Conservation (phyloP, 352 stramenopile genomes). For the Globisporangium okanoganense region DNA sequence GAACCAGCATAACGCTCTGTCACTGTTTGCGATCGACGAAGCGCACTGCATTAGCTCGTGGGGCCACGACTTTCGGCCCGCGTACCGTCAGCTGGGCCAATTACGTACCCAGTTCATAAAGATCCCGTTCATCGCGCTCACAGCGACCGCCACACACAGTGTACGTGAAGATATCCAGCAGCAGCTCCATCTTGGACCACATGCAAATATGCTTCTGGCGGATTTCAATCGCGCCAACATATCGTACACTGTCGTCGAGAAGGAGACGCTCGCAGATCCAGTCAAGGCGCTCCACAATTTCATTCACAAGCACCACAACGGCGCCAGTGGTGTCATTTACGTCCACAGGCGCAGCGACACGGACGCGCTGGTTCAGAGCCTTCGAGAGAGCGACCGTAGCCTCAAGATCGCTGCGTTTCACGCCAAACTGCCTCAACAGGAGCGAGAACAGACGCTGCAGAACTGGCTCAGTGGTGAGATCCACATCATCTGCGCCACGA, state of each 20-base stretch:
- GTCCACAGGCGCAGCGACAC: slow-evolving; percentile 57
- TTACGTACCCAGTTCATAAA: slow-evolving; percentile 29
- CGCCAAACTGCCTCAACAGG: slow-evolving; percentile 35
- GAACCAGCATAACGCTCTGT: slow-evolving; percentile 21
- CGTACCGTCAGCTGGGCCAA: slow-evolving; percentile 44
- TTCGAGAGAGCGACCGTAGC: slow-evolving; percentile 22
- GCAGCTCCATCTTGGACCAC: slow-evolving; percentile 32
- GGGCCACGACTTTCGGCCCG: slow-evolving; percentile 86
- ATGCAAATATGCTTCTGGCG: slow-evolving; percentile 36
- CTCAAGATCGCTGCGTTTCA: slow-evolving; percentile 47
- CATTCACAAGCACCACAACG: slow-evolving; percentile 33
- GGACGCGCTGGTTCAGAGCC: slow-evolving; percentile 30
- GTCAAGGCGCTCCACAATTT: slow-evolving; percentile 33
- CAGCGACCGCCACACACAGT: slow-evolving; percentile 77
- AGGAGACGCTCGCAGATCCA: slow-evolving; percentile 42
- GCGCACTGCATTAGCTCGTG: slow-evolving; percentile 89
- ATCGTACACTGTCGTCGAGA: slow-evolving; percentile 47
- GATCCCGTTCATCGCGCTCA: slow-evolving; percentile 83
- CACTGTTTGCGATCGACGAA: slow-evolving; percentile 85
- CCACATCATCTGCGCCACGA: slow-evolving; percentile 88
- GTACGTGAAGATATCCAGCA: slow-evolving; percentile 61
- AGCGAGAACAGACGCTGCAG: slow-evolving; percentile 39
- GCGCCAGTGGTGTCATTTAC: slow-evolving; percentile 41
- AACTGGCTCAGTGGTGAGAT: slow-evolving; percentile 43
- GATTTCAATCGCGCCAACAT: slow-evolving; percentile 68